A percentile compares a stretch with the other conserved stretches of the same genome.
Conservation (phyloP, 352 stramenopile genomes). For the Bremia lactucae region DNA sequence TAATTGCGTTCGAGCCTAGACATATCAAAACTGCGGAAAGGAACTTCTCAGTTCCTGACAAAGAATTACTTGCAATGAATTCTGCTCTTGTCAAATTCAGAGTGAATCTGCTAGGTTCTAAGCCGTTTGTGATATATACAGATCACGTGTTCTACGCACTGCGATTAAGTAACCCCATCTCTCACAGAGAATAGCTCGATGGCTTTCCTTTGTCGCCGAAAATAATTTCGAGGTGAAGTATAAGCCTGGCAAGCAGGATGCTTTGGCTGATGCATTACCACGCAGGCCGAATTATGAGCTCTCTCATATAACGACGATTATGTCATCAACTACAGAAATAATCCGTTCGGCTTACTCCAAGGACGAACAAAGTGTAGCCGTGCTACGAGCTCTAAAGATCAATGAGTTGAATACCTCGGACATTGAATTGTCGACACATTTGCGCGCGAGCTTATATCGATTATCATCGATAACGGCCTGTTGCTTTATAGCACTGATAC, state of each 20-base stretch:
- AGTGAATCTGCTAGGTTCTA: too few relatives aligned
- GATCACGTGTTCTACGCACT: too few relatives aligned
- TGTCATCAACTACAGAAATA: neutral
- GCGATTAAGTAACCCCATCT: too few relatives aligned
- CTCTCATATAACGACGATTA: neutral
- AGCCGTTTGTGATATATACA: too few relatives aligned
- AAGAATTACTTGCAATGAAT: neutral
- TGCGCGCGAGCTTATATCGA: neutral
- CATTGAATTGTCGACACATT: neutral
- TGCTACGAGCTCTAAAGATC: neutral
- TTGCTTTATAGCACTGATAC: neutral
- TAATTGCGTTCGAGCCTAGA: neutral
- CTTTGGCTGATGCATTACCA: neutral
- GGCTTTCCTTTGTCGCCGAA: too few relatives aligned
- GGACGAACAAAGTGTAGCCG: too few relatives aligned
- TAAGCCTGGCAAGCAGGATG: too few relatives aligned
- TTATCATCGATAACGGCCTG: neutral
- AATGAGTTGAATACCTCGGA: neutral
- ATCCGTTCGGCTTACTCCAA: too few relatives aligned
- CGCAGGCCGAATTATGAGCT: neutral
- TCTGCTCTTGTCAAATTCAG: too few relatives aligned
- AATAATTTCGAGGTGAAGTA: too few relatives aligned
- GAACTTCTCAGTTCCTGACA: neutral
- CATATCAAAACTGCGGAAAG: neutral
- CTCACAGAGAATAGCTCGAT: too few relatives aligned